Conservation (phyloP, 1,284 basidiomycete species). For the Abortiporus biennis region DNA sequence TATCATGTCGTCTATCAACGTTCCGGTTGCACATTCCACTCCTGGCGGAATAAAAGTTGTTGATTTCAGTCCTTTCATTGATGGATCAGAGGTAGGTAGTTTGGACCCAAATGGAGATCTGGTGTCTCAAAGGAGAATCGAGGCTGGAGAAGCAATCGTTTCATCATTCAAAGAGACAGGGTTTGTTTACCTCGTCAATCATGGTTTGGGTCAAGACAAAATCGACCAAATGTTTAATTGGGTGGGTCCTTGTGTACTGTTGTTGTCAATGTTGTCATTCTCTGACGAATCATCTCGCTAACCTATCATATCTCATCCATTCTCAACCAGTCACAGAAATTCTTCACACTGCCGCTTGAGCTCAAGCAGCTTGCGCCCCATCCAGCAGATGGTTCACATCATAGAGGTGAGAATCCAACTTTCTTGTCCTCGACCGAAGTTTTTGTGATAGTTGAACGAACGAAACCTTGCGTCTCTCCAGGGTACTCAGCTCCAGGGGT, state of each 20-base stretch:
- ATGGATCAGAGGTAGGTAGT: too few relatives aligned
- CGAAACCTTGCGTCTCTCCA: conserved; percentile 16
- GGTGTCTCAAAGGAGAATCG: too few relatives aligned
- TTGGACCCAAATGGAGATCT: too few relatives aligned
- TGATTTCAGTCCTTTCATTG: too few relatives aligned
- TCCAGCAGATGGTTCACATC: conserved; percentile 45
- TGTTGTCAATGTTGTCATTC: not conserved
- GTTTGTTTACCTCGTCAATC: conserved; percentile 37
- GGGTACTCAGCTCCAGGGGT: conserved; percentile 42
- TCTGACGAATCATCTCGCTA: not conserved
- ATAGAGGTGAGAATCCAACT: conserved; percentile 34
- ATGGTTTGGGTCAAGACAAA: conserved; percentile 33
- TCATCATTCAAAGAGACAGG: conserved; percentile 30
- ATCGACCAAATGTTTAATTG: conserved; percentile 48
- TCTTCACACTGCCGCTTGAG: conserved; percentile 46
- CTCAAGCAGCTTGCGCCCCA: conserved; percentile 52
- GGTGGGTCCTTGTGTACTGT: conserved; percentile 26
- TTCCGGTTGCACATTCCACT: too few relatives aligned
- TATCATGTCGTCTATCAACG: too few relatives aligned
- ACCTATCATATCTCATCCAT: not conserved
- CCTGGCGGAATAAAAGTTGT: too few relatives aligned
- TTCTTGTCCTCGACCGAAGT: not conserved
- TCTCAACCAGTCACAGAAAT: conserved; percentile 34
- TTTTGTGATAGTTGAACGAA: not conserved
- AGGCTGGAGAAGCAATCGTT: conserved; percentile 25